A percentile compares a stretch with the other conserved stretches of the same genome.
These are phyloP conservation scores for Sideroxylon spinosum DNA, from an alignment of 179 eudicot genomes.

Conservation along the genomic window DNA sequence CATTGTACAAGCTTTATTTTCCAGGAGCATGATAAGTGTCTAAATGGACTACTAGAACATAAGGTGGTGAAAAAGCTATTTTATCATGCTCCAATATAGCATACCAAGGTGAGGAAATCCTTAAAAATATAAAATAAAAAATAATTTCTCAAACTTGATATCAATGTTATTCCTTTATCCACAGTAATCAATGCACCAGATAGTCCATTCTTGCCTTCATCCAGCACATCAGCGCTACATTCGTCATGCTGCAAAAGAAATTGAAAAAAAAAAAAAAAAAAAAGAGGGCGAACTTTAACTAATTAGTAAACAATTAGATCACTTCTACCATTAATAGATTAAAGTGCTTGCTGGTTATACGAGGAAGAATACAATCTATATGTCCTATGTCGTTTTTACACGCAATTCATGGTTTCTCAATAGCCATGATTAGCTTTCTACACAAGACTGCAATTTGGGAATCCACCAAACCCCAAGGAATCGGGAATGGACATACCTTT, in stretches of 20 bases:
- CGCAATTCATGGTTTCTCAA: not conserved
- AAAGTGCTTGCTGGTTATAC: not conserved
- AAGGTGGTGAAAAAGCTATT: no score
- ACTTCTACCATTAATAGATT: not conserved
- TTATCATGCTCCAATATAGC: no score
- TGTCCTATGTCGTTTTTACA: not conserved
- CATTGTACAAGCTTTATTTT: no score
- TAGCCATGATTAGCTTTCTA: not conserved
- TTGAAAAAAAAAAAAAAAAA: not conserved
- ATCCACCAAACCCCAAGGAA: not conserved
- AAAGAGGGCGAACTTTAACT: not conserved
- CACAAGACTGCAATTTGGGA: not conserved
- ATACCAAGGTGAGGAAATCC: no score
- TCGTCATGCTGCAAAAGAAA: slow-evolving; percentile 20
- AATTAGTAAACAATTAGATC: not conserved
- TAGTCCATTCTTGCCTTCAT: slow-evolving; percentile 7
- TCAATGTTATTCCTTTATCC: not conserved
- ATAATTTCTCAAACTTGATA: no score
- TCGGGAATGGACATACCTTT: slow-evolving; percentile 34
- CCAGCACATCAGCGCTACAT: not conserved
- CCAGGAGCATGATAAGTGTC: no score
- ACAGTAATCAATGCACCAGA: slow-evolving; percentile 6
- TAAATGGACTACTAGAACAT: no score
- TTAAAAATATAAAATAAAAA: no score
- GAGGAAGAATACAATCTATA: not conserved